Evolutionary conservation across 2,329 filamentous ascomycete genomes (phyloP).

Genomic region (Trichoderma sp.): DNA sequence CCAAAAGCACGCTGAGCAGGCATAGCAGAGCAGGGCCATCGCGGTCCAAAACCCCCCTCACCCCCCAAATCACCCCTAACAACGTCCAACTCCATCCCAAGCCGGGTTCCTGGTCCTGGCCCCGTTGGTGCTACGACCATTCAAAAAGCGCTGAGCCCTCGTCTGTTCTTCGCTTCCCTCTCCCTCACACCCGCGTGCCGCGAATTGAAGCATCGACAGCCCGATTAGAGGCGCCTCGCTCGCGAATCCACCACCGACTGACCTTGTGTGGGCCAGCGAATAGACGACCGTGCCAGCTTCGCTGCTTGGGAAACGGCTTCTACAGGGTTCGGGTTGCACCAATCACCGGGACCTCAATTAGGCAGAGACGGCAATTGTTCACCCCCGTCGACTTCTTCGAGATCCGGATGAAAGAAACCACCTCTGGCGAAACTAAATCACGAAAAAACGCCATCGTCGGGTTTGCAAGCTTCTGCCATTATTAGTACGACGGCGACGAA

Average conservation of each 20-base stretch:
- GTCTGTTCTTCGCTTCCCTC: conserved; percentile 38
- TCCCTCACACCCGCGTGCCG: conserved; percentile 40
- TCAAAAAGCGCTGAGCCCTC: conserved; percentile 49
- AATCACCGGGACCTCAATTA: conserved; percentile 23
- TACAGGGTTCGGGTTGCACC: conserved; percentile 18
- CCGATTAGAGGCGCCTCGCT: conserved; percentile 29
- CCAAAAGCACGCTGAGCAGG: background rate
- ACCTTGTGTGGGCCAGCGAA: conserved; percentile 28
- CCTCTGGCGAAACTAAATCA: conserved; percentile 20
- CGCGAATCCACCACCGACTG: conserved; percentile 30
- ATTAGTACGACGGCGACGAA: conserved; percentile 41
- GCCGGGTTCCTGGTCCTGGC: conserved; percentile 33
- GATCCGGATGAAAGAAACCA: conserved; percentile 1
- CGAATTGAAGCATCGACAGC: conserved; percentile 29
- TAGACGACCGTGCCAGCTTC: background rate
- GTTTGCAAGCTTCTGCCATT: conserved; percentile 34
- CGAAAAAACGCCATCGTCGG: conserved; percentile 15
- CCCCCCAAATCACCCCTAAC: conserved; percentile 38
- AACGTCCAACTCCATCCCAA: conserved; percentile 39
- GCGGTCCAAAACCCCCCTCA: conserved; percentile 15
- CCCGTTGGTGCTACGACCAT: conserved; percentile 36
- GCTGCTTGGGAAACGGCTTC: conserved; percentile 15
- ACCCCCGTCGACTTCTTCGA: conserved; percentile 6
- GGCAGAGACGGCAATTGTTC: conserved; percentile 28
- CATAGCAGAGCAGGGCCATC: conserved; percentile 18